Base-by-base conservation (phyloP, 495 filamentous ascomycete genomes). In the Extremus antarcticus region DNA sequence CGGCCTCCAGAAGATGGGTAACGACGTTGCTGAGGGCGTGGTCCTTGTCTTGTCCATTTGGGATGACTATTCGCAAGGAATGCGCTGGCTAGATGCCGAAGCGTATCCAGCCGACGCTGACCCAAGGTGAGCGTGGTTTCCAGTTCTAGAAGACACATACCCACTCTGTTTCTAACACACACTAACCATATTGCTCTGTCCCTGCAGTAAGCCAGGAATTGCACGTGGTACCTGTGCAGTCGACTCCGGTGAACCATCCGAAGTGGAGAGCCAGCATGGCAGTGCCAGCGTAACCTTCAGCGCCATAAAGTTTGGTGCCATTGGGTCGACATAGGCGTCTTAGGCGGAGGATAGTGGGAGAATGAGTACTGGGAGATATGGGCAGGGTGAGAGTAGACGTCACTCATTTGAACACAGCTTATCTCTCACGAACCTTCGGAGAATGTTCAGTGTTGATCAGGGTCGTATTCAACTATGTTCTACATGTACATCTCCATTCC, bases 31-130 rank as follows among this genome's bases (percentile, higher is more conserved):
- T 16, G 43, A 72, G 21, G 79, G 77, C 55, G 84, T 87, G 82
- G 86, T 86, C 47, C 76, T 89, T n/a, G 84, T 85, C 66, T 77
- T 90, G 78, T 82, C 78, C 62, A 65, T 89, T 65, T 89, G 86
- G 86, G 84, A 87, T 65, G 86, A 89, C 72, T 79, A 90, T 71
- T 70, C 75, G 22, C 71, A 76, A 70, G 78, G 87, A 73, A 91
- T 90, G 87, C 76, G 85, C 61, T 91, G 87, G 87, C 81, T 92
- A 63, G 87, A 90, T 74, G 81, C 81, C 66, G 77, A 72, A 69
- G 29, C 29, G 29, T 88, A 82, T 74, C 87, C 87, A 2, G 69
- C 74, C 40, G 74, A 75, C 63, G 74, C 68, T 1, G 73, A 74
- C 17, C 70, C 76, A 39, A 73, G n/a, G n/a, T n/a, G n/a, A n/a